Evolutionary conservation across 306 rosid genomes (phyloP).

Genomic region (Dalbergia cultrata): DNA sequence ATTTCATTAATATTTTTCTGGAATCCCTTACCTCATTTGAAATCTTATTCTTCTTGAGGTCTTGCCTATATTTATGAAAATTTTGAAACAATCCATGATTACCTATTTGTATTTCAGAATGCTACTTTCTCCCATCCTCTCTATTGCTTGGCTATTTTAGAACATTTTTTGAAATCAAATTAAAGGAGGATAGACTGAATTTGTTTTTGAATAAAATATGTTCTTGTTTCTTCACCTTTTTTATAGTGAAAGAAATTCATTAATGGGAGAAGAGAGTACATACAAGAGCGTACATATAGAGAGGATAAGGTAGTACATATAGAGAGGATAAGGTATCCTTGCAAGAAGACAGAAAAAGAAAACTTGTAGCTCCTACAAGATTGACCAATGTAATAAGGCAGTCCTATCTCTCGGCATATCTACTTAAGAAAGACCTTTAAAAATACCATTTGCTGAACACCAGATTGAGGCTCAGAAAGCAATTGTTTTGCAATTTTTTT

Average conservation of each 20-base stretch:
- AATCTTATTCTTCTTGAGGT: slow-evolving; percentile 19
- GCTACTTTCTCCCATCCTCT: slow-evolving; percentile 9
- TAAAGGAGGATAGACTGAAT: background rate
- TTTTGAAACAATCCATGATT: background rate
- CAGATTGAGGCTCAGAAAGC: too few species aligned
- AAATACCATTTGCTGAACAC: too few species aligned
- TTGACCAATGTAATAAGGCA: background rate
- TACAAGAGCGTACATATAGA: too few species aligned
- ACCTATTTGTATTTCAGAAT: slow-evolving; percentile 13
- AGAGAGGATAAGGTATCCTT: background rate
- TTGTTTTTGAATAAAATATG: background rate
- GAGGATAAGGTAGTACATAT: too few species aligned
- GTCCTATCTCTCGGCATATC: too few species aligned
- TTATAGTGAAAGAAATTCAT: too few species aligned
- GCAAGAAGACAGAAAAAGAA: background rate
- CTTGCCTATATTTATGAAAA: slow-evolving; percentile 24
- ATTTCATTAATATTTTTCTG: slow-evolving; percentile 37
- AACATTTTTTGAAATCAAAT: slow-evolving; percentile 21
- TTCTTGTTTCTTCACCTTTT: too few species aligned
- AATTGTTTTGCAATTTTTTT: too few species aligned
- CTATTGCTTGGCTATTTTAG: slow-evolving; percentile 2
- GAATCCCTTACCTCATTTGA: slow-evolving; percentile 26
- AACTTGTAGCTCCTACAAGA: background rate
- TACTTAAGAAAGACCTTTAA: too few species aligned
- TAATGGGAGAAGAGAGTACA: background rate